phyloP scores from a whole-genome alignment of 1,284 basidiomycete genomes.

The Garcileccinum viscosum region DNA sequence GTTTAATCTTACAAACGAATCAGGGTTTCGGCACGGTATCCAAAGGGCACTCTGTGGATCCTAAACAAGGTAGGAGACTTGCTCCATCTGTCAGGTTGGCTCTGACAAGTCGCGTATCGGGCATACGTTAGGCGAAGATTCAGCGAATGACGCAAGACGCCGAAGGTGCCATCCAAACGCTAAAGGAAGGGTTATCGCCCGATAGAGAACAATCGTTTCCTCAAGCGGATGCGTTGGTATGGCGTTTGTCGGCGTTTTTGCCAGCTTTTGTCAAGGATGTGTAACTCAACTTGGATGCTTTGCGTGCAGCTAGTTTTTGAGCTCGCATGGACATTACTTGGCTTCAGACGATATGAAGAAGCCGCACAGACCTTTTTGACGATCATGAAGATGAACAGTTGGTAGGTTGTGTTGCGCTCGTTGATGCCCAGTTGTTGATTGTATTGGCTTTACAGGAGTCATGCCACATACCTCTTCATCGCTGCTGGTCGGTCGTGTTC shows the following conservation, averaged over 20 bases:
- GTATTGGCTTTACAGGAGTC: constrained; percentile 55
- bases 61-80: constrained; percentile 61
- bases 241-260: background rate
- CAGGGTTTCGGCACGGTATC: constrained; percentile 63
- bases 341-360: constrained; percentile 68
- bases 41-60: constrained; percentile 76
- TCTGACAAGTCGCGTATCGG: background rate
- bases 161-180: constrained; percentile 64
- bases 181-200: constrained; percentile 63
- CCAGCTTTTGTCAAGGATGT: background rate
- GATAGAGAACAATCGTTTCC: constrained; percentile 59
- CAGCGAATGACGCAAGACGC: constrained; percentile 71
- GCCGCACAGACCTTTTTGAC: constrained; percentile 69
- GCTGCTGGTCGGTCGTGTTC: constrained; percentile 55
- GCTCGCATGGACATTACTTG: constrained; percentile 75
- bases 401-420: constrained; percentile 47
- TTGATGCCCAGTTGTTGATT: background rate
- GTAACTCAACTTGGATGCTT: background rate
- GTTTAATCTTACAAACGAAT: background rate
- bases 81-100: background rate
- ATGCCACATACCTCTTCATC: constrained; percentile 78
- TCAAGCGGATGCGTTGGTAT: constrained; percentile 74
- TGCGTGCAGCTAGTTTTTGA: constrained; percentile 69
- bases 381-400: constrained; percentile 71
- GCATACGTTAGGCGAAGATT: constrained; percentile 67